Percentiles rank a stretch among this genome's conserved stretches.
Evolutionary conservation across 1,284 basidiomycete genomes (phyloP).

Genomic region (Mycosarcoma maydis): DNA sequence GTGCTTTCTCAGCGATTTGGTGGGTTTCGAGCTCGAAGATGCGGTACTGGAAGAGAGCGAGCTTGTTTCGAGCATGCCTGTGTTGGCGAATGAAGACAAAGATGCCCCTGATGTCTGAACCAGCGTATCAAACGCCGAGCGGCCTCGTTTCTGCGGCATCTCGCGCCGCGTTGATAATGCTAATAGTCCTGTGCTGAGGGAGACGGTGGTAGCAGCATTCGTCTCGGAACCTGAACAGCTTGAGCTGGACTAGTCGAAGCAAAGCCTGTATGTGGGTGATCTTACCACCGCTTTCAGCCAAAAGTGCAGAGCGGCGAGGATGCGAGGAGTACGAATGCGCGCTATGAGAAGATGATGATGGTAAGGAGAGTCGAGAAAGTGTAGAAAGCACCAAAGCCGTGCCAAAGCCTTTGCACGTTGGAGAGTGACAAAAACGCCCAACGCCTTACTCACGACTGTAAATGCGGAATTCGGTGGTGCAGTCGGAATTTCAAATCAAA

Average conservation of each 20-base stretch:
- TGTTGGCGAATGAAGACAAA: neutral
- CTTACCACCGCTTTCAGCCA: too few species aligned
- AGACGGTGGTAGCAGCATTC: neutral
- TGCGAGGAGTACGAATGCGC: too few species aligned
- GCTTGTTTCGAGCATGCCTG: too few species aligned
- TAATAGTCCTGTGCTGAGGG: neutral
- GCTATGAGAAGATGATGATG: too few species aligned
- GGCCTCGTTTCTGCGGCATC: conserved; percentile 22
- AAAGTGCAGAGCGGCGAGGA: too few species aligned
- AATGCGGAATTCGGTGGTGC: conserved; percentile 21
- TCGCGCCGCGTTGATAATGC: conserved; percentile 2
- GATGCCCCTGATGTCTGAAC: conserved; percentile 13
- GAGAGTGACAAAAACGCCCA: neutral
- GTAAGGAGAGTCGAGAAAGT: too few species aligned
- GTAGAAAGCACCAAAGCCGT: too few species aligned
- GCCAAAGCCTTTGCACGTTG: too few species aligned
- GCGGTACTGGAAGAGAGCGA: neutral
- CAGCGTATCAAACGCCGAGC: conserved; percentile 7
- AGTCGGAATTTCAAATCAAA: neutral
- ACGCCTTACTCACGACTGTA: conserved; percentile 12
- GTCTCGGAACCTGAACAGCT: neutral
- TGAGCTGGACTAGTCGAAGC: too few species aligned
- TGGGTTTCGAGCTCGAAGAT: neutral
- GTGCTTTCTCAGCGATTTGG: conserved; percentile 1
- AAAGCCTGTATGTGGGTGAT: too few species aligned